Conservation (phyloP, 768 basidiomycete species). For the Calocybe cyanea region DNA sequence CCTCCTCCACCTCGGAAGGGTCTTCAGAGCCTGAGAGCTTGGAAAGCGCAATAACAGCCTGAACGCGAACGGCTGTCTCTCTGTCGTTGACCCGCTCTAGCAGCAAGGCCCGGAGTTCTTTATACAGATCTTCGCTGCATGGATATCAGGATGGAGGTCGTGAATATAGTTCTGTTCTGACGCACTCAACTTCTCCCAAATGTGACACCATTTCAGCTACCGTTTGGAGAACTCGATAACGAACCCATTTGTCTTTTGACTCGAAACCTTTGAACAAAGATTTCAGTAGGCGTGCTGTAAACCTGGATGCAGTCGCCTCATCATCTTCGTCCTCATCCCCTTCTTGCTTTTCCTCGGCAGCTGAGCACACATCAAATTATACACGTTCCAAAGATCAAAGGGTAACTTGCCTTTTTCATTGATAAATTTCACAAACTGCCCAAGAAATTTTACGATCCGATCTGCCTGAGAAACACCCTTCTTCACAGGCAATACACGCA, state of each 20-base stretch:
- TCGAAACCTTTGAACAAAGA: conserved; percentile 74
- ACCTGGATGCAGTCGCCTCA: conserved; percentile 64
- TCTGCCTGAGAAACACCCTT: conserved; percentile 79
- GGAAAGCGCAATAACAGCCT: conserved; percentile 76
- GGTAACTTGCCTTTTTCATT: conserved; percentile 65
- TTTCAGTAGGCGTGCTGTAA: conserved; percentile 58
- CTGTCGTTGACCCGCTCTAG: conserved; percentile 77
- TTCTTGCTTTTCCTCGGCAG: conserved; percentile 33
- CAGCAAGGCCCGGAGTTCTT: conserved; percentile 53
- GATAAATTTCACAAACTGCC: conserved; percentile 70
- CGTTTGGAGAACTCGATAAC: conserved; percentile 76
- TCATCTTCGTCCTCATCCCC: conserved; percentile 43
- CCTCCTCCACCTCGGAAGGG: conserved; percentile 44
- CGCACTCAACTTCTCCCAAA: conserved; percentile 85
- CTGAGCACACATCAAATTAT: conserved; percentile 19
- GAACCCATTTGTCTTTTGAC: conserved; percentile 84
- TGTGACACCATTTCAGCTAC: conserved; percentile 76
- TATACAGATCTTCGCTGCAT: conserved; percentile 73
- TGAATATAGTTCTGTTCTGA: conserved; percentile 11
- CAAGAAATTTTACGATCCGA: conserved; percentile 76
- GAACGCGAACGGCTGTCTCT: conserved; percentile 71
- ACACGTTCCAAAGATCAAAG: neutral
- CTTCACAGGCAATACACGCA: conserved; percentile 64
- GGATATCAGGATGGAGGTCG: conserved; percentile 1
- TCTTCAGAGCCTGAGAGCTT: conserved; percentile 75